phyloP scores from a whole-genome alignment of 2,329 filamentous ascomycete species.

The Penicillium sp. region DNA sequence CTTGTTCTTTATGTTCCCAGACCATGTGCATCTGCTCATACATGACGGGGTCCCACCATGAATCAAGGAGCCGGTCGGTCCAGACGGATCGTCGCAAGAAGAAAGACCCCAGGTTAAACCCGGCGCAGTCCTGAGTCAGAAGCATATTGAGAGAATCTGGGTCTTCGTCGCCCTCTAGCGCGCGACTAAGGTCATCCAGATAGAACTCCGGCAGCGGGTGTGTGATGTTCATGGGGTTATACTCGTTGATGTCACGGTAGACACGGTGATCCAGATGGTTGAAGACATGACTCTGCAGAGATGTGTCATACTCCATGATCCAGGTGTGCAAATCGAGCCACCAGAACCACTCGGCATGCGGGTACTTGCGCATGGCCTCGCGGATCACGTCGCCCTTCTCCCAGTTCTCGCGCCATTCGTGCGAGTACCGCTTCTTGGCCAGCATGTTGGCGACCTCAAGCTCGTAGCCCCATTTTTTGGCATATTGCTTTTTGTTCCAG shows the following conservation, averaged over 20 bases:
- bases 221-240: constrained; percentile 90
- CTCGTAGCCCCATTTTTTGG: constrained; percentile 85
- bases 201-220: constrained; percentile 75
- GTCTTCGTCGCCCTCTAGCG: constrained; percentile 73
- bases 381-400: constrained; percentile 96
- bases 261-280: constrained; percentile 69
- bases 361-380: constrained; percentile 86
- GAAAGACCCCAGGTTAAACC: constrained; percentile 96
- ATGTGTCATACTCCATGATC: constrained; percentile 93
- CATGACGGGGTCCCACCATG: constrained; percentile 97
- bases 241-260: constrained; percentile 94
- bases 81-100: constrained; percentile 82
- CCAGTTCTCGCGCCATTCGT: constrained; percentile 99
- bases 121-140: constrained; percentile 87
- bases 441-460: constrained; percentile 97
- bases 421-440: constrained; percentile 96
- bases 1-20: constrained; percentile 99
- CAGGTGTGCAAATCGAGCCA: constrained; percentile 98
- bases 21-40: constrained; percentile 99
- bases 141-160: constrained; percentile 80
- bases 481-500: constrained; percentile 90
- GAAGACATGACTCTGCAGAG: constrained; percentile 88
- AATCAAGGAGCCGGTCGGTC: constrained; percentile 86
- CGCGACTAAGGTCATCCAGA: constrained; percentile 72
- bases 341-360: constrained; percentile 98